Evolutionary conservation across 139 green algal species (phyloP), one percentile per base, ranked within the genome.

Genomic region (Microglena sp.): DNA sequence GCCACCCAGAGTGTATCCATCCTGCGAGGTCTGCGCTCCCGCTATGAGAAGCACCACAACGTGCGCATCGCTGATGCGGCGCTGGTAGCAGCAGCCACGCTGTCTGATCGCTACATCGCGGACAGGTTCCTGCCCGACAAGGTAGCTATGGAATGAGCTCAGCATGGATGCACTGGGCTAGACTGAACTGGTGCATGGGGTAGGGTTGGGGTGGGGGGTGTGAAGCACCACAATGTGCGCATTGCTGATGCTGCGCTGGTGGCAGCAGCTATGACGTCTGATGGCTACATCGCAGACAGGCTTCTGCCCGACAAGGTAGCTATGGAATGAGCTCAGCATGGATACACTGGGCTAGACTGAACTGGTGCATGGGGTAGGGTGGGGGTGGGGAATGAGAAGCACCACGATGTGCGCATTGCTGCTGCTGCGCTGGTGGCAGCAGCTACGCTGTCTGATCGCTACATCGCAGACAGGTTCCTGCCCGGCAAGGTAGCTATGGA

Each of bases 1-100:
- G 86, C 95, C 26, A 69, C 83, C 32, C 81, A 94, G 76, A 96
- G 88, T 26, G 72, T 98, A 24, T 89, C 82, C 65, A 97, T 98
- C 70, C 79, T 98, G 32, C 77, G 92, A 22, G 92, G 92, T 31
- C 80, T 98, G 53, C 74, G 87, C 1, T 34, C 40, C 22, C 67
- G 70, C 46, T 96, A 96, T 77, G 89, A 96, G 80, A 67, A 92
- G 50, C 89, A 96, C 67, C 89, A 96, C 70, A 87, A 78, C 44
- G 68, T 82, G 15, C 70, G 70, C 56, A 84, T 84, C 56, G 55
- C 68, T 4, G 77, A 84, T 50, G 56, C 29, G 2, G 80, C 80
- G 27, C 62, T 87, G 27, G 66, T 81, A 30, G 74, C 72, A 24
- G 80, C 80, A 1, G 80, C 74, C 26, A 76, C 74, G 50, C 77